Evolutionary conservation across 2,329 filamentous ascomycete species (phyloP).

Genomic region (Talaromyces sp.): DNA sequence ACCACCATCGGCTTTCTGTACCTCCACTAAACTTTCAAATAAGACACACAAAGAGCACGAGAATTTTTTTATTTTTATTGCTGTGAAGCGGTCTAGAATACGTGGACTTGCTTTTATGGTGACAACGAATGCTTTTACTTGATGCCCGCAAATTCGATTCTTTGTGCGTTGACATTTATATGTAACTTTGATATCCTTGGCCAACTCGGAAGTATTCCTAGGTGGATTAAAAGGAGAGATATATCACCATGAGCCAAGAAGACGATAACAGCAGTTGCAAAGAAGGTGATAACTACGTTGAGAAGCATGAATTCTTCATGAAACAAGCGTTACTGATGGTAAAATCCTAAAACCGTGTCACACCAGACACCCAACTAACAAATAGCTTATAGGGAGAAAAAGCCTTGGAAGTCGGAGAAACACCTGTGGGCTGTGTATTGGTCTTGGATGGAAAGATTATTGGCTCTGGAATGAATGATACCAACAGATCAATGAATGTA

Average conservation of each 20-base stretch:
- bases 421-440: slow-evolving; percentile 92
- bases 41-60: background rate
- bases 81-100: background rate
- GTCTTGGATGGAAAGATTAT: slow-evolving; percentile 75
- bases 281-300: slow-evolving; percentile 12
- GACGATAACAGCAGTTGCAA: background rate
- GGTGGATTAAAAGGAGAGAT: background rate
- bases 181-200: background rate
- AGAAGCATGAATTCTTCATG: slow-evolving; percentile 62
- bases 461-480: slow-evolving; percentile 92
- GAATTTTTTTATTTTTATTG: background rate
- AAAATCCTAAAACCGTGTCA: slow-evolving; percentile 13
- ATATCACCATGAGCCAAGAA: background rate
- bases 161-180: background rate
- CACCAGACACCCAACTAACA: background rate
- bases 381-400: slow-evolving; percentile 61
- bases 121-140: background rate
- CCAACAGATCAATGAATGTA: slow-evolving; percentile 74
- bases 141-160: background rate
- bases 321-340: slow-evolving; percentile 83
- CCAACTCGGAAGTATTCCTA: background rate
- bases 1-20: background rate
- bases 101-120: background rate
- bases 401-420: slow-evolving; percentile 81
- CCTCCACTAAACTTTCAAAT: background rate